Evolutionary conservation across 106 monocot species (phyloP), one percentile per base, ranked within the genome.

Genomic region (Vanilla planifolia): DNA sequence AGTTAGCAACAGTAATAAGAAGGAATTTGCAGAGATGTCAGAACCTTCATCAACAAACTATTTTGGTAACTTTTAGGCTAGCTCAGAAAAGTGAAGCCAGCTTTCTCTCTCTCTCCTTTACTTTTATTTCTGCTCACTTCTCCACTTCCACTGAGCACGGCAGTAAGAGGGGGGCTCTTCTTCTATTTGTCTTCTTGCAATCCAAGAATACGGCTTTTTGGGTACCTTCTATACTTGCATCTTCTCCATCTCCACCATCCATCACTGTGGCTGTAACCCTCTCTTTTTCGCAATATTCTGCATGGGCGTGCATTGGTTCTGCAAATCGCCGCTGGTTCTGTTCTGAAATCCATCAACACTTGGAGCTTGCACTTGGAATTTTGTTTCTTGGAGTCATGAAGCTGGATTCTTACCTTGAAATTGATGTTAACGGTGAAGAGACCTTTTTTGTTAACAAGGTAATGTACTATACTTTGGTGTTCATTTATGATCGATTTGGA

Each of bases 201-300:
- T 42, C 9, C 37, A 51, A 57, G 72, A 65, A 51, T 55, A 73
- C 64, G 48, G 73, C 70, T 72, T 70, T 82, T 28, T 73, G 56
- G 29, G 34, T 61, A 65, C 19, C 43, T 72, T 64, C 55, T 15
- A 21, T 53, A 61, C 37, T 55, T 65, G 48, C 44, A 26, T n/a
- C n/a, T n/a, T n/a, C 28, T 23, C 32, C 44, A 67, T 73, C 35
- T 66, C 68, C 59, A 43, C 36, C 50, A 55, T 36, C 43, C 64
- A 78, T 86, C 74, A 72, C 72, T 51, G 33, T 48, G 45, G 29
- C 30, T 41, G 33, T 64, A 63, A 37, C 19, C 22, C 35, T n/a
- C 33, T 42, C 35, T 28, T 70, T 26, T 19, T 19, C 27, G 26
- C 44, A 51, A 17, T 35, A 8, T 48, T 34, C 48, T 17, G 59